Percentiles rank a stretch among this genome's conserved stretches.
phyloP scores from a whole-genome alignment of 2,329 filamentous ascomycete genomes.

The Neopestalotiopsis rosae region DNA sequence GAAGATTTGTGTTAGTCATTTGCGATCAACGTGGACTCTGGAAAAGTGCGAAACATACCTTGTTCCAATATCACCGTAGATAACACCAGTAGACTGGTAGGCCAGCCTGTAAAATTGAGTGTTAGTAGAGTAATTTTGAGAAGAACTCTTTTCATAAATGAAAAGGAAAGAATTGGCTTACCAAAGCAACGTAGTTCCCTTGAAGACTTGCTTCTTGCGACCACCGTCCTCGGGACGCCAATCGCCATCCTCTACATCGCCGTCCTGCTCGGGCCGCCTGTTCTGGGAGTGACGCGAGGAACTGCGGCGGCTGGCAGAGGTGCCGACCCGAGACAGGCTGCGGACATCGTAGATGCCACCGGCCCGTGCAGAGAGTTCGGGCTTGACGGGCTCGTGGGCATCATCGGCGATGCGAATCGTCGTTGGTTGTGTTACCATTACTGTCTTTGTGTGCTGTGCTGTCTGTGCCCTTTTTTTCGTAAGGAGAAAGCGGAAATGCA shows the following conservation, averaged over 20 bases:
- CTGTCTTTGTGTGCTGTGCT: not conserved
- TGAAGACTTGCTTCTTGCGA: constrained; percentile 43
- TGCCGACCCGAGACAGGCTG: constrained; percentile 29
- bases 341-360: constrained; percentile 36
- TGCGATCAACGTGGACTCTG: not conserved
- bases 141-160: not conserved
- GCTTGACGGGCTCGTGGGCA: constrained; percentile 28
- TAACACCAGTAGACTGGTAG: constrained; percentile 70
- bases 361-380: constrained; percentile 21
- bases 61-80: constrained; percentile 72
- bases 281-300: constrained; percentile 30
- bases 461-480: not conserved
- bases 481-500: constrained; percentile 4
- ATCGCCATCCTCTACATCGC: constrained; percentile 38
- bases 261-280: constrained; percentile 27
- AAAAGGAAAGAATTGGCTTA: constrained; percentile 26
- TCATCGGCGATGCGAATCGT: constrained; percentile 37
- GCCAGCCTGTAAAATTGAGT: constrained; percentile 50
- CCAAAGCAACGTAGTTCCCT: constrained; percentile 41
- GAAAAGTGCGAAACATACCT: constrained; percentile 25
- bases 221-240: constrained; percentile 38
- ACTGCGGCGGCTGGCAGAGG: constrained; percentile 27
- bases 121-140: constrained; percentile 17
- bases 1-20: constrained; percentile 30
- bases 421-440: constrained; percentile 28